Percentiles rank a stretch among this genome's conserved stretches.
These are phyloP conservation scores for Adansonia gregorii DNA, from an alignment of 441 rosid species.

Conservation along the genomic window DNA sequence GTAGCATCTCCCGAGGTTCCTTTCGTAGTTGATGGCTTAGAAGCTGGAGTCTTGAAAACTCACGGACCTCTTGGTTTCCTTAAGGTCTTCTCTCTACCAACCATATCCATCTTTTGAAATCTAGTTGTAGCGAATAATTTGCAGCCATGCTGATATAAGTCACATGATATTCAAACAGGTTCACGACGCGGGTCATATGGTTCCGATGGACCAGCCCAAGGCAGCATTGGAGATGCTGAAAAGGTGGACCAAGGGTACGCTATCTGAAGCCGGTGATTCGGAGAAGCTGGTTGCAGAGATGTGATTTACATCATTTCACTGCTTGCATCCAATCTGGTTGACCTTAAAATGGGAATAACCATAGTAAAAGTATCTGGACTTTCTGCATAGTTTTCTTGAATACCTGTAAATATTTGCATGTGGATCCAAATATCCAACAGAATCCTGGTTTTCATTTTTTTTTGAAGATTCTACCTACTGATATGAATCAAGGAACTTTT, in stretches of 20 bases:
- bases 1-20: conserved; percentile 61
- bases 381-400: neutral
- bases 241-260: conserved; percentile 73
- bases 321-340: neutral
- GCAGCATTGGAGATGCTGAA: conserved; percentile 84
- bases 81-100: conserved; percentile 53
- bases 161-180: conserved; percentile 52
- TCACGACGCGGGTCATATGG: conserved; percentile 95
- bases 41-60: conserved; percentile 73
- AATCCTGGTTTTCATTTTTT: neutral
- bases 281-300: conserved; percentile 55
- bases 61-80: conserved; percentile 80
- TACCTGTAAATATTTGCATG: conserved; percentile 16
- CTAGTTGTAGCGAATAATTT: neutral
- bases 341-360: conserved; percentile 3
- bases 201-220: conserved; percentile 98
- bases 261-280: conserved; percentile 37
- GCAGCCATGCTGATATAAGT: conserved; percentile 21
- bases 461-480: neutral
- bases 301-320: conserved; percentile 34
- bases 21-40: conserved; percentile 69
- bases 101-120: conserved; percentile 1
- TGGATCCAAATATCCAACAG: neutral
- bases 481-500: neutral
- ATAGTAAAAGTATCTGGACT: neutral